phyloP scores from a whole-genome alignment of 305 asterid species.

The Rubia tinctorum region DNA sequence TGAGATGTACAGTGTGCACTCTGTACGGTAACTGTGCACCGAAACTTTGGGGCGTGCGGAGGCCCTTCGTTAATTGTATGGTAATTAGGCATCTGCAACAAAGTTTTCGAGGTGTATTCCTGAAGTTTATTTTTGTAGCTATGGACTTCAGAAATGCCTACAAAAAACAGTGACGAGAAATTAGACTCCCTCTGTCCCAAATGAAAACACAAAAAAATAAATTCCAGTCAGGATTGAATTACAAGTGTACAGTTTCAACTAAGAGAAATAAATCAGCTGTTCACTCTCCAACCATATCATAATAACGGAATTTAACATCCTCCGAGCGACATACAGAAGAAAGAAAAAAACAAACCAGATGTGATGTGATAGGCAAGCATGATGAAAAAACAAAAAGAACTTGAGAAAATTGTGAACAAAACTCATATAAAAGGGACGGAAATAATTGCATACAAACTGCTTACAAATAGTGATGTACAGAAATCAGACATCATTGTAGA shows the following conservation, averaged over 20 bases:
- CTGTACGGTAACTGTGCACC: constrained; percentile 37
- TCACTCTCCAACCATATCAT: background rate
- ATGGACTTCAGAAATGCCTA: constrained; percentile 12
- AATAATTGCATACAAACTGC: too few relatives aligned
- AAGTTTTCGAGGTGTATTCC: constrained; percentile 34
- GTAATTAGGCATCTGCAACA: constrained; percentile 40
- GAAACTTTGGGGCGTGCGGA: constrained; percentile 38
- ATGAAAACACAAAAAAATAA: too few relatives aligned
- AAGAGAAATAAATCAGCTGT: background rate
- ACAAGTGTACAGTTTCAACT: background rate
- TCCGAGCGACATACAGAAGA: too few relatives aligned
- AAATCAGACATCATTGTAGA: too few relatives aligned
- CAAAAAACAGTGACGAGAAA: background rate
- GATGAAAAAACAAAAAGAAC: too few relatives aligned
- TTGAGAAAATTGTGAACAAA: too few relatives aligned
- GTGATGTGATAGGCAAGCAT: too few relatives aligned
- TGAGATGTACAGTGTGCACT: constrained; percentile 32
- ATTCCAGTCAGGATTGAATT: background rate
- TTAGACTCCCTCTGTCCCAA: too few relatives aligned
- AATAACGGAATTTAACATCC: background rate
- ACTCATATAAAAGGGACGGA: too few relatives aligned
- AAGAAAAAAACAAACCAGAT: too few relatives aligned
- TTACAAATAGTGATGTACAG: too few relatives aligned
- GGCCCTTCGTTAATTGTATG: constrained; percentile 27
- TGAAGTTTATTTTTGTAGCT: constrained; percentile 41